Percentiles rank a stretch among this genome's conserved stretches.
phyloP scores from a whole-genome alignment of 78 protist species.

The Planoprotostelium fungivorum region DNA sequence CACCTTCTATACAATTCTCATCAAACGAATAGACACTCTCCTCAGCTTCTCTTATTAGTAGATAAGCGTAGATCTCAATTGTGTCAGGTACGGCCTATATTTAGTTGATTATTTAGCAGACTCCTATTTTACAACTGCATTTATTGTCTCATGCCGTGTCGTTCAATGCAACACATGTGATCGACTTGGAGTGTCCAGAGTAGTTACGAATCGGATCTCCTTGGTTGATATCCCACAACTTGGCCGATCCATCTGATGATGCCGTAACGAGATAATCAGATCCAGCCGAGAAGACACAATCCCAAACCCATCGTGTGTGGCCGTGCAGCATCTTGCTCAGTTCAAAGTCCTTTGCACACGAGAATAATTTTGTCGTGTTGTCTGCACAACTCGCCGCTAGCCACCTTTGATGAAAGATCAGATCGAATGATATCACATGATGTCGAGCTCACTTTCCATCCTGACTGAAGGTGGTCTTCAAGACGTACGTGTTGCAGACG shows the following conservation, averaged over 20 bases:
- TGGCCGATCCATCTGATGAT: conserved; percentile 80
- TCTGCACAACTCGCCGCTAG: conserved; percentile 94
- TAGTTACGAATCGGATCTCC: conserved; percentile 79
- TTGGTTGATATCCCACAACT: conserved; percentile 86
- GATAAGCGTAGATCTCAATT: too few species aligned
- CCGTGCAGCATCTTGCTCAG: conserved; percentile 68
- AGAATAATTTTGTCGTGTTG: conserved; percentile 80
- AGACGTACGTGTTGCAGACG: conserved; percentile 77
- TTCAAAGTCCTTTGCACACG: conserved; percentile 34
- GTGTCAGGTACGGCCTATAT: too few species aligned
- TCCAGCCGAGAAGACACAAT: conserved; percentile 89
- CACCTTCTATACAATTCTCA: too few species aligned
- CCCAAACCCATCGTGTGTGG: conserved; percentile 98
- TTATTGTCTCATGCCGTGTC: conserved; percentile 19
- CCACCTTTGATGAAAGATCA: conserved; percentile 11
- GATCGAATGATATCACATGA: background rate
- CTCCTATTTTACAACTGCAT: background rate
- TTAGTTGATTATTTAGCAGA: too few species aligned
- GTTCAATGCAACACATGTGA: conserved; percentile 73
- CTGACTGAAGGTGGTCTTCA: conserved; percentile 74
- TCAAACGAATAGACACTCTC: too few species aligned
- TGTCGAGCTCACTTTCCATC: conserved; percentile 62
- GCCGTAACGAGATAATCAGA: conserved; percentile 92
- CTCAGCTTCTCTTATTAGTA: too few species aligned
- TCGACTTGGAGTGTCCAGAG: conserved; percentile 86